These are phyloP conservation scores for Vaucheria bursata DNA, from an alignment of 352 stramenopile genomes.

Conservation along the genomic window DNA sequence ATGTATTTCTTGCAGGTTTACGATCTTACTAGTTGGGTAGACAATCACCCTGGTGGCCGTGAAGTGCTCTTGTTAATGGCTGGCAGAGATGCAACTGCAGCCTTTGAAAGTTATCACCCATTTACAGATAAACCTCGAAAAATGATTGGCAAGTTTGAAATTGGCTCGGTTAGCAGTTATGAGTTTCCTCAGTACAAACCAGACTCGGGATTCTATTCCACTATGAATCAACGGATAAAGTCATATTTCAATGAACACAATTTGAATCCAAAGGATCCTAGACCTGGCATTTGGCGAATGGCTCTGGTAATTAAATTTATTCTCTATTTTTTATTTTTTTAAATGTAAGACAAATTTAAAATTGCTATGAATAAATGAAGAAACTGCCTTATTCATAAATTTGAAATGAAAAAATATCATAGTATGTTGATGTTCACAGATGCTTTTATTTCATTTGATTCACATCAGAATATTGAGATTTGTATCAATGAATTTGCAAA, in stretches of 20 bases:
- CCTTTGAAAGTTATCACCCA: conserved; percentile 64
- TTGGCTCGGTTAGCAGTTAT: conserved; percentile 64
- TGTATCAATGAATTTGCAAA: too few species aligned
- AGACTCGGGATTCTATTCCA: conserved; percentile 77
- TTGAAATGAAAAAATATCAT: too few species aligned
- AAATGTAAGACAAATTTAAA: too few species aligned
- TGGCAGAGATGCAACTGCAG: conserved; percentile 57
- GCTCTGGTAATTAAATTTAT: conserved; percentile 56
- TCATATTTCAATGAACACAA: conserved; percentile 78
- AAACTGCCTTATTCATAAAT: too few species aligned
- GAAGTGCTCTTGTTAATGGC: conserved; percentile 55
- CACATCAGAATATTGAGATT: too few species aligned
- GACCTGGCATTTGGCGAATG: conserved; percentile 74
- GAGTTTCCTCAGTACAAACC: conserved; percentile 80
- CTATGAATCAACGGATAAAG: conserved; percentile 65
- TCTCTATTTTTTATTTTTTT: background rate
- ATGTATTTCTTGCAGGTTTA: conserved; percentile 60
- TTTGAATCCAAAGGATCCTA: conserved; percentile 67
- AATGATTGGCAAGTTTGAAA: conserved; percentile 74
- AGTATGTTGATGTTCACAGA: too few species aligned
- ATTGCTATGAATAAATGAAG: too few species aligned
- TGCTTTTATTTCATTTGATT: too few species aligned
- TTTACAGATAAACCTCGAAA: conserved; percentile 54
- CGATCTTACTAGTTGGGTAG: conserved; percentile 75
- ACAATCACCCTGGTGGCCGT: conserved; percentile 51